Evolutionary conservation across 805 yeast genomes (phyloP), one percentile per base, ranked within the genome.

Genomic region (Candida corydali): DNA sequence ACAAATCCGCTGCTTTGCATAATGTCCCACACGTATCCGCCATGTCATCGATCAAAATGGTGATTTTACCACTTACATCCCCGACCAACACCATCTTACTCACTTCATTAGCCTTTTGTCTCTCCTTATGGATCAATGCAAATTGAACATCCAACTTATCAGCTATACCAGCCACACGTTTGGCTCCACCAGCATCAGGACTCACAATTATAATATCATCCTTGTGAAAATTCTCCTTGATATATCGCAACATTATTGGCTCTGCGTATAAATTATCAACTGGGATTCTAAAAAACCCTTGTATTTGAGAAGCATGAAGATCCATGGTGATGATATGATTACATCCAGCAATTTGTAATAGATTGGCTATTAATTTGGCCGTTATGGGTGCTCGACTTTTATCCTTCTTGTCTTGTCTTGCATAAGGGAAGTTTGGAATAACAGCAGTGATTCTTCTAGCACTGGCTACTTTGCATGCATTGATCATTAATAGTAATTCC

Each of bases 101-200:
- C 8, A 91, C 95, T 64, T 91, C 98, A 56, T 91, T 91, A 33
- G 98, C 97, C 54, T 83, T 78, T 33, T 86, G 91, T 55, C 98
- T 78, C 67, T 91, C 98, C 60, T 91, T 91, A 66, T 91, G 98
- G 51, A 91, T 93, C 57, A 91, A 76, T 1, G 98, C 98, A 64
- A 91, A 91, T 57, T 84, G 87, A 49, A 91, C 74, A 52, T 93
- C 98, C 46, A 93, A 70, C 51, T 84, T 78, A 54, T 91, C 98
- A 10, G 98, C 98, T 35, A 91, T 68, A 4, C 89, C 80, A 2
- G 98, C 98, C 18, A 89, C 98, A 47, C 98, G 76, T 62, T 91
- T 91, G 37, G 98, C 98, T 41, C 98, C 98, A 50, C 98, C 98
- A 3, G 98, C 98, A 65, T 91, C 98, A 3, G 98, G 98, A 4